These are phyloP conservation scores for Chlorophyllum brunneum DNA, from an alignment of 768 basidiomycete genomes.

Conservation along the genomic window DNA sequence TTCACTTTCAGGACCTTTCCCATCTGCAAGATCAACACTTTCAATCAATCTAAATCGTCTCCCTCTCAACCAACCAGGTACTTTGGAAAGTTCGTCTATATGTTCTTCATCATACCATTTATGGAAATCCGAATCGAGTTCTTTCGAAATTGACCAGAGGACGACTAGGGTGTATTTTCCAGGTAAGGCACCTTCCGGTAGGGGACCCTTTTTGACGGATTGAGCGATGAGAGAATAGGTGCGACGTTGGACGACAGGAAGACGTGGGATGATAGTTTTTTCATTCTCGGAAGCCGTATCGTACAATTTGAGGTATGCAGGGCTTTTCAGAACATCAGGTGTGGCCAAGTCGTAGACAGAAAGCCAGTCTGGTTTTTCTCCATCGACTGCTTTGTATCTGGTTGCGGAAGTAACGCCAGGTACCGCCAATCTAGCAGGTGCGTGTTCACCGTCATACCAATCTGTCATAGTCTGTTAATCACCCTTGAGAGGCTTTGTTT, in stretches of 20 bases:
- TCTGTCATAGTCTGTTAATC: constrained; percentile 16
- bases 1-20: background rate
- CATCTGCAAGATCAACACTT: background rate
- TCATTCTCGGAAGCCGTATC: constrained; percentile 23
- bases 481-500: background rate
- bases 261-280: constrained; percentile 19
- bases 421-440: constrained; percentile 24
- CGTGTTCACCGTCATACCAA: constrained; percentile 32
- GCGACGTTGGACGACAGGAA: constrained; percentile 22
- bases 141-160: constrained; percentile 12
- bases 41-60: constrained; percentile 5
- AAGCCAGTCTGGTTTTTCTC: constrained; percentile 24
- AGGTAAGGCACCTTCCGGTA: constrained; percentile 9
- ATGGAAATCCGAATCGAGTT: constrained; percentile 23
- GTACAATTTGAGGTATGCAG: constrained; percentile 21
- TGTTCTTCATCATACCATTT: constrained; percentile 20
- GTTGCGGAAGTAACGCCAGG: constrained; percentile 23
- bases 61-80: constrained; percentile 4
- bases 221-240: constrained; percentile 21
- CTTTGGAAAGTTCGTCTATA: background rate
- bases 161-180: constrained; percentile 18
- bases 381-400: constrained; percentile 26
- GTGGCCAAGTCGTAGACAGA: constrained; percentile 27
- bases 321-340: constrained; percentile 18
- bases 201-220: background rate